Conservation (phyloP, 2,329 filamentous ascomycete species). For the Monosporascus sp. region DNA sequence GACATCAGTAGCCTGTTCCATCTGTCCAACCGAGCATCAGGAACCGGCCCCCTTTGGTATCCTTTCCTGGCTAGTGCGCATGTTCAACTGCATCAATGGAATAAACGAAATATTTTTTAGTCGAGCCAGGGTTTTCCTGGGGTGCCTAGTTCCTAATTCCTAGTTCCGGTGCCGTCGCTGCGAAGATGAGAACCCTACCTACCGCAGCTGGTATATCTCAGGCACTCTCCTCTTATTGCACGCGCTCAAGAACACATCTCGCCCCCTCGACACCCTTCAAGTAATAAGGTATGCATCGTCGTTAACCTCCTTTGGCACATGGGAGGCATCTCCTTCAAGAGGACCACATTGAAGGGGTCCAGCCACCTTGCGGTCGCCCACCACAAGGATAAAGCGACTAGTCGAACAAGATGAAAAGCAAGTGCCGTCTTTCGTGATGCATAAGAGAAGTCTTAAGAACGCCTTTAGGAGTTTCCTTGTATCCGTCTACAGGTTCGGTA, state of each 20-base stretch:
- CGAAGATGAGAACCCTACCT: slow-evolving; percentile 12
- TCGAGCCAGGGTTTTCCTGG: slow-evolving; percentile 26
- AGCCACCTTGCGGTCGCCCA: slow-evolving; percentile 26
- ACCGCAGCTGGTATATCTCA: slow-evolving; percentile 15
- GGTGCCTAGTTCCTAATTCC: slow-evolving; percentile 19
- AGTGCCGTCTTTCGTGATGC: slow-evolving; percentile 47
- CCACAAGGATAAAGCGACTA: slow-evolving; percentile 30
- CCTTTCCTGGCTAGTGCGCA: slow-evolving; percentile 15
- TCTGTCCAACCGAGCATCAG: slow-evolving; percentile 19
- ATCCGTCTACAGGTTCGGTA: slow-evolving; percentile 19
- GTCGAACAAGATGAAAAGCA: slow-evolving; percentile 37
- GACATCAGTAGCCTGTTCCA: slow-evolving; percentile 14
- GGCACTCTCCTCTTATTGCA: slow-evolving; percentile 14
- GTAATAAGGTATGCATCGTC: slow-evolving; percentile 28
- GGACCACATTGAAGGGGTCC: slow-evolving; percentile 23
- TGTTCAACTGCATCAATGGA: slow-evolving; percentile 16
- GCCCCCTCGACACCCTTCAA: slow-evolving; percentile 15
- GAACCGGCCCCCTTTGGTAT: slow-evolving; percentile 21
- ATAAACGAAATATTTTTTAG: slow-evolving; percentile 30
- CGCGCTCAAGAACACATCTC: slow-evolving; percentile 15
- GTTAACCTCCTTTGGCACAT: slow-evolving; percentile 19
- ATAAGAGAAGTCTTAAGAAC: slow-evolving; percentile 44
- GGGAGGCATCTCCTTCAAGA: slow-evolving; percentile 21
- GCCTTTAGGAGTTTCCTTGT: slow-evolving; percentile 17
- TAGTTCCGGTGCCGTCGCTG: slow-evolving; percentile 15